These are phyloP conservation scores for Fusarium armeniacum DNA, from an alignment of 2,329 filamentous ascomycete genomes.

Conservation along the genomic window DNA sequence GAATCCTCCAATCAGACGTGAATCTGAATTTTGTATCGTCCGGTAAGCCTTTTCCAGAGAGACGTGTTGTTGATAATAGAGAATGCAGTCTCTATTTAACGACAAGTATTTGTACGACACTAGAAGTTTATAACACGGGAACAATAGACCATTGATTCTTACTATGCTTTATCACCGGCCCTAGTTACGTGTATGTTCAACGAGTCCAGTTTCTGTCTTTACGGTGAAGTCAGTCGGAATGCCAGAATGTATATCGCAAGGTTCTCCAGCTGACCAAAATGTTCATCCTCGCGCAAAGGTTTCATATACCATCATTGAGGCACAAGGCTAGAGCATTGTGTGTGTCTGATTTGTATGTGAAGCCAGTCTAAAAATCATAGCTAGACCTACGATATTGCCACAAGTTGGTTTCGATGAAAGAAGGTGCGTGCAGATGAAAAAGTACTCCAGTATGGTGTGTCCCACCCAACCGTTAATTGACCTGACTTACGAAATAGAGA, in stretches of 20 bases:
- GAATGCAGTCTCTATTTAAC: not conserved
- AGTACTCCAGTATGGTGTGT: not conserved
- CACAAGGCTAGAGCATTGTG: not conserved
- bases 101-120: not conserved
- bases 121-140: not conserved
- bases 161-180: not conserved
- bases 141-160: not conserved
- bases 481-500: not conserved
- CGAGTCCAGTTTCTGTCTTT: not conserved
- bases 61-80: not conserved
- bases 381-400: not conserved
- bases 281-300: not conserved
- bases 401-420: not conserved
- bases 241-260: not conserved
- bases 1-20: no score
- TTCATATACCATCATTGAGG: not conserved
- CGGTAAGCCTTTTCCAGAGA: not conserved
- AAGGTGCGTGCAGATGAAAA: not conserved
- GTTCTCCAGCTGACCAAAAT: not conserved
- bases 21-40: not conserved
- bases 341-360: not conserved
- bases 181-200: not conserved
- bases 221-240: not conserved
- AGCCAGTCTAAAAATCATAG: not conserved
- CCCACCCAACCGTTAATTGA: not conserved